phyloP scores from a whole-genome alignment of 306 rosid genomes.

The Chamaecrista fasciculata region DNA sequence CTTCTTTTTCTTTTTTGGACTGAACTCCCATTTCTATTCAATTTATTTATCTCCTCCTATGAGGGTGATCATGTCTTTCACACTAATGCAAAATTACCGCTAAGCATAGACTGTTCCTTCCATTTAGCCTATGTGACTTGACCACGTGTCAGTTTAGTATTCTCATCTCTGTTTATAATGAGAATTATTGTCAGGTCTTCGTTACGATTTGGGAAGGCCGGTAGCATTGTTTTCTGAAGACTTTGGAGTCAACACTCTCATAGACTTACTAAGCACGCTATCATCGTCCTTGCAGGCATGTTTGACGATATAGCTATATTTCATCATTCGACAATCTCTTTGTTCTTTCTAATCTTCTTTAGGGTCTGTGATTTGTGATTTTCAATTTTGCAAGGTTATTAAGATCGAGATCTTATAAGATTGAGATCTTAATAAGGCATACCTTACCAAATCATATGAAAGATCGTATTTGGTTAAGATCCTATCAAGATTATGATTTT shows the following conservation, averaged over 20 bases:
- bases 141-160: neutral
- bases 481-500: too few species aligned
- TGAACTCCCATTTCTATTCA: too few species aligned
- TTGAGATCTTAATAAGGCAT: too few species aligned
- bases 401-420: too few species aligned
- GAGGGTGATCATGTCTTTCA: neutral
- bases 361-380: neutral
- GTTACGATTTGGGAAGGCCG: too few species aligned
- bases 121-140: neutral
- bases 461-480: too few species aligned
- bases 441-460: too few species aligned
- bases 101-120: neutral
- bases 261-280: neutral
- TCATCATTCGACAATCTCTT: neutral
- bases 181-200: neutral
- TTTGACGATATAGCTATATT: neutral
- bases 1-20: too few species aligned
- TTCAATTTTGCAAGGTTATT: too few species aligned
- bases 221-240: neutral
- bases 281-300: neutral
- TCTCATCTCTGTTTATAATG: neutral
- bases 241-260: neutral
- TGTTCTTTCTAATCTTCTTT: neutral
- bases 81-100: neutral
- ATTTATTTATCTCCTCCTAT: too few species aligned